Evolutionary conservation across 352 stramenopile species (phyloP), one percentile per base, ranked within the genome.

Genomic region (Aphanomyces euteiches): DNA sequence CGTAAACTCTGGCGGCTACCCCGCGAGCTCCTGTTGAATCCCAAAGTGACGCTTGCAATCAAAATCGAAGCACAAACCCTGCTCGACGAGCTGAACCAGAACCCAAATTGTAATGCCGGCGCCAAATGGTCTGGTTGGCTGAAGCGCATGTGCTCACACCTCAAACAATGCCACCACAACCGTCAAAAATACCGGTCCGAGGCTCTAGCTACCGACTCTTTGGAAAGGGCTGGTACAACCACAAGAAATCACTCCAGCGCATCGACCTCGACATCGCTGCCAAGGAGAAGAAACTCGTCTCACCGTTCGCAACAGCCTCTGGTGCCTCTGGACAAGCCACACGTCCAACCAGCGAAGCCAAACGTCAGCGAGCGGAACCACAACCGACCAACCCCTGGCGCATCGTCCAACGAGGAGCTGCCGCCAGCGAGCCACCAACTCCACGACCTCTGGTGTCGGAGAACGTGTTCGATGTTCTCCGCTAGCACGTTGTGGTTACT

Each of bases 161-260:
- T 58, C 50, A 28, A 28, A 50, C 43, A 50, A n/a, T 50, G 43
- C 43, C 43, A 50, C 43, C 43, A 50, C 43, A 50, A 50, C 43
- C 43, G 17, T 2, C 43, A 50, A 50, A 12, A n/a, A 50, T n/a
- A n/a, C 43, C 43, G 10, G 2, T 50, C 17, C 10, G 43, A 50
- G 2, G 17, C 43, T n/a, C 43, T 12, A 2, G 43, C 43, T 50
- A 50, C 8, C 13, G 54, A 7, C 17, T 61, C n/a, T 61, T 19
- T 17, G 54, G 54, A 4, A 37, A 40, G 36, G 54, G 54, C 8
- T 61, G 54, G 54, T 61, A 41, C 28, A 61, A 40, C 21, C 54
- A 61, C 54, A 37, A 17, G 7, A 61, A 61, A 17, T 21, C 17
- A 7, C 43, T 61, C 54, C 54, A 61, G n/a, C 54, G 54, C 4